These are phyloP conservation scores for Flaveria trinervia DNA, from an alignment of 129 eudicot genomes.

Conservation along the genomic window DNA sequence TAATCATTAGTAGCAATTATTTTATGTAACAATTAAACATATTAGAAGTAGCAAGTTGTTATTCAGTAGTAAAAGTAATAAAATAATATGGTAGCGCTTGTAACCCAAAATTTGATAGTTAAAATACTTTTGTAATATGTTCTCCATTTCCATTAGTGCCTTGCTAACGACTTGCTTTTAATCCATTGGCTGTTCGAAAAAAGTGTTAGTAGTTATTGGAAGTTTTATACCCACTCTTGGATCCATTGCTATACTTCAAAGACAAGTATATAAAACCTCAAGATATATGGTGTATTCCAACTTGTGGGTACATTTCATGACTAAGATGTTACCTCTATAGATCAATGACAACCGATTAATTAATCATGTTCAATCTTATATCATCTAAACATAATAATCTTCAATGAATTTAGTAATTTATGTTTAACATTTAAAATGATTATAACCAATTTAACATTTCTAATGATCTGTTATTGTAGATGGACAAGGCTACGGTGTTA, in stretches of 20 bases:
- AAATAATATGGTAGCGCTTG: too few relatives aligned
- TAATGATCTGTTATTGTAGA: constrained; percentile 20
- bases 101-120: too few relatives aligned
- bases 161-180: not conserved
- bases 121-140: too few relatives aligned
- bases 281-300: not conserved
- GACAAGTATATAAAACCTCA: not conserved
- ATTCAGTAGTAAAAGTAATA: too few relatives aligned
- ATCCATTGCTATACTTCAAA: not conserved
- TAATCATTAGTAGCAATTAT: too few relatives aligned
- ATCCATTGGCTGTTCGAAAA: not conserved
- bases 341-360: not conserved
- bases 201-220: not conserved
- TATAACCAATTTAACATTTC: not conserved
- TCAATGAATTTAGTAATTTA: not conserved
- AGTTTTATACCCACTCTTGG: not conserved
- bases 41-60: too few relatives aligned
- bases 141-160: too few relatives aligned
- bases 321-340: not conserved
- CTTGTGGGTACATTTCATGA: not conserved
- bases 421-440: not conserved
- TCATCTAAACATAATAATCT: not conserved
- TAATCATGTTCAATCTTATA: not conserved
- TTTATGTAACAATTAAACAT: too few relatives aligned
- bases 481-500: constrained; percentile 37